These are phyloP conservation scores for Westerdykella aurantiaca DNA, from an alignment of 2,329 filamentous ascomycete species.

Conservation along the genomic window DNA sequence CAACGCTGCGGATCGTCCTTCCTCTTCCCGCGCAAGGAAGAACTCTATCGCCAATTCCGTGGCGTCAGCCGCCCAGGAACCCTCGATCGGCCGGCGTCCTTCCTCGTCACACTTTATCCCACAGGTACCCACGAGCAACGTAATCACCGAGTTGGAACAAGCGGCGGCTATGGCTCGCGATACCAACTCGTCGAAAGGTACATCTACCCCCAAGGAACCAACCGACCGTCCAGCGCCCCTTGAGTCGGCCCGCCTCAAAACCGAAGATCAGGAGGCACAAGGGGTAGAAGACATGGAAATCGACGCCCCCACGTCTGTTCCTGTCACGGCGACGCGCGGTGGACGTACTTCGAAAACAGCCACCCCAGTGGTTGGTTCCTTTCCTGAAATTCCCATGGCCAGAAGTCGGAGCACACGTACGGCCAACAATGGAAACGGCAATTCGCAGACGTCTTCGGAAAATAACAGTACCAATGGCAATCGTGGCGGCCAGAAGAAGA, in stretches of 20 bases:
- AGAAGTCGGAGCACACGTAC: slow-evolving; percentile 41
- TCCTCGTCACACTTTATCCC: slow-evolving; percentile 35
- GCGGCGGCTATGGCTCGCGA: slow-evolving; percentile 23
- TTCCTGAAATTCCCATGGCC: slow-evolving; percentile 39
- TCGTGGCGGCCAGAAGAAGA: slow-evolving; percentile 33
- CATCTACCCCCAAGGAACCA: slow-evolving; percentile 27
- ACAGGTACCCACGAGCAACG: slow-evolving; percentile 23
- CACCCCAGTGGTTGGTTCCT: slow-evolving; percentile 43
- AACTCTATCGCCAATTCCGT: slow-evolving; percentile 51
- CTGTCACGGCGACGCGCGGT: slow-evolving; percentile 29
- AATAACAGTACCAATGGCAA: slow-evolving; percentile 33
- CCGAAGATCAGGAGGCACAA: slow-evolving; percentile 47
- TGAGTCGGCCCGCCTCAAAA: slow-evolving; percentile 48
- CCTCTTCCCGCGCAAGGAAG: slow-evolving; percentile 67
- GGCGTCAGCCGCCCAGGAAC: slow-evolving; percentile 49
- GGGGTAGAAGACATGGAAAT: slow-evolving; percentile 38
- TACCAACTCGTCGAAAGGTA: slow-evolving; percentile 18
- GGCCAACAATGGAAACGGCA: slow-evolving; percentile 29
- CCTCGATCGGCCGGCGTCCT: slow-evolving; percentile 23
- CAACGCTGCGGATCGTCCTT: slow-evolving; percentile 49
- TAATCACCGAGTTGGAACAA: slow-evolving; percentile 29
- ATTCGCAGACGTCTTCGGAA: slow-evolving; percentile 35
- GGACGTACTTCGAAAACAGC: slow-evolving; percentile 44
- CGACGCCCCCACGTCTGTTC: slow-evolving; percentile 24
- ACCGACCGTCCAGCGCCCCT: slow-evolving; percentile 25